Evolutionary conservation across 805 yeast species (phyloP).

Genomic region (Ogataea neopini): DNA sequence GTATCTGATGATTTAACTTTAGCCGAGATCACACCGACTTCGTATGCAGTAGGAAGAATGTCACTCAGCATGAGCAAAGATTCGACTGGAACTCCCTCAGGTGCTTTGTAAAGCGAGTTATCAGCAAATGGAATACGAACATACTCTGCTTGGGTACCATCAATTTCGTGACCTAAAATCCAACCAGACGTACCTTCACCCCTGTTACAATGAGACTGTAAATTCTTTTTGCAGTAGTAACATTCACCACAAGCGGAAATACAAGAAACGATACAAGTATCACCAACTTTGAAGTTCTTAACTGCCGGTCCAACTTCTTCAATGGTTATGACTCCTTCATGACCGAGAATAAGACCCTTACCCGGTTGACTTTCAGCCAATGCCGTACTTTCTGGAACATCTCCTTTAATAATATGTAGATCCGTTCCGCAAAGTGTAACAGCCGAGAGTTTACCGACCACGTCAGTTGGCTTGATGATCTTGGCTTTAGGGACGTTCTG

Average conservation of each 20-base stretch:
- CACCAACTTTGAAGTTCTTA: constrained; percentile 51
- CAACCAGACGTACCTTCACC: constrained; percentile 46
- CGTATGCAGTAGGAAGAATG: constrained; percentile 67
- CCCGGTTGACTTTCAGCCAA: constrained; percentile 23
- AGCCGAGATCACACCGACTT: constrained; percentile 62
- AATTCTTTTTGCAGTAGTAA: constrained; percentile 52
- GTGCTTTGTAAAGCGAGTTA: constrained; percentile 38
- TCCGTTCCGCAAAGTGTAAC: constrained; percentile 70
- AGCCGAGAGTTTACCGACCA: constrained; percentile 52
- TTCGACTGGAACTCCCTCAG: constrained; percentile 39
- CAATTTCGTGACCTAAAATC: constrained; percentile 56
- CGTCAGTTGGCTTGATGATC: constrained; percentile 51
- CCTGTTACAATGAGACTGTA: constrained; percentile 61
- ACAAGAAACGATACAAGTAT: constrained; percentile 64
- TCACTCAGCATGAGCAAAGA: constrained; percentile 61
- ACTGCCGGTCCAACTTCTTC: constrained; percentile 51
- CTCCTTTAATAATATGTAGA: constrained; percentile 61
- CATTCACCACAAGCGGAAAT: constrained; percentile 63
- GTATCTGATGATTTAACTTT: constrained; percentile 53
- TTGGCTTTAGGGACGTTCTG: constrained; percentile 44
- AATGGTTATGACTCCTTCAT: constrained; percentile 61
- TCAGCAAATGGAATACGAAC: constrained; percentile 55
- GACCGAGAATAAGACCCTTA: constrained; percentile 49
- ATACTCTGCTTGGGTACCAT: constrained; percentile 69
- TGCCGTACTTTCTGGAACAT: constrained; percentile 53